These are phyloP conservation scores for Ilyonectria destructans DNA, from an alignment of 2,329 filamentous ascomycete species.

Conservation along the genomic window DNA sequence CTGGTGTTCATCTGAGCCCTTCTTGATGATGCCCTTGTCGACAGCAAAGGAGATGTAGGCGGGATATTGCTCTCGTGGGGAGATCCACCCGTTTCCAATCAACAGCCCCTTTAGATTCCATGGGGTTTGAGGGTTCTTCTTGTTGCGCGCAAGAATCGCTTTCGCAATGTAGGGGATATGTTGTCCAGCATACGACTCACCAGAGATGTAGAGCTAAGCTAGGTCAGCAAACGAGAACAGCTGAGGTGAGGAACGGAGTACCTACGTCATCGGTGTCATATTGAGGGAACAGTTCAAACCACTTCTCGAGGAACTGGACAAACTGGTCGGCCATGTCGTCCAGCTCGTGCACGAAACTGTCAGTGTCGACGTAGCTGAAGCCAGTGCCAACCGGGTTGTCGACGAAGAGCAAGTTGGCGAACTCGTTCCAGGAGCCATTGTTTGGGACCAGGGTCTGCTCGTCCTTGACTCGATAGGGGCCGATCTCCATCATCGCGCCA, in stretches of 20 bases:
- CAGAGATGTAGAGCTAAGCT: slow-evolving; percentile 88
- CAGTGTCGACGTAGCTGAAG: slow-evolving; percentile 94
- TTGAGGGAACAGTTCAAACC: slow-evolving; percentile 91
- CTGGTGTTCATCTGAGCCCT: slow-evolving; percentile 75
- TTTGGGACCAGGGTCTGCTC: slow-evolving; percentile 82
- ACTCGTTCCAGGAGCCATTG: slow-evolving; percentile 98
- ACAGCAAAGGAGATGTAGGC: slow-evolving; percentile 89
- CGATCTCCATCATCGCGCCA: slow-evolving; percentile 95
- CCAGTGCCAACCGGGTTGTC: slow-evolving; percentile 98
- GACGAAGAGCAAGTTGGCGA: slow-evolving; percentile 96
- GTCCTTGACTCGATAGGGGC: slow-evolving; percentile 89
- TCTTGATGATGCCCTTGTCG: slow-evolving; percentile 80
- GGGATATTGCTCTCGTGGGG: slow-evolving; percentile 90
- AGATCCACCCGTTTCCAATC: slow-evolving; percentile 99
- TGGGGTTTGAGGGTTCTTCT: slow-evolving; percentile 61
- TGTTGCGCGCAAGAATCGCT: slow-evolving; percentile 91
- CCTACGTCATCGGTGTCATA: slow-evolving; percentile 93
- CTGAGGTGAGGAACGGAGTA: slow-evolving; percentile 38
- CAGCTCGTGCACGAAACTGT: slow-evolving; percentile 89
- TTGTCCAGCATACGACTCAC: slow-evolving; percentile 97
- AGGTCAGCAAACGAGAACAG: slow-evolving; percentile 40
- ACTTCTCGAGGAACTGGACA: slow-evolving; percentile 90
- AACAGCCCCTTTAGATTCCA: slow-evolving; percentile 91
- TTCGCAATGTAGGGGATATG: slow-evolving; percentile 98
- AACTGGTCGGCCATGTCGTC: slow-evolving; percentile 93